Evolutionary conservation across 441 rosid species (phyloP), one percentile per base, ranked within the genome.

Genomic region (Viola pubescens): DNA sequence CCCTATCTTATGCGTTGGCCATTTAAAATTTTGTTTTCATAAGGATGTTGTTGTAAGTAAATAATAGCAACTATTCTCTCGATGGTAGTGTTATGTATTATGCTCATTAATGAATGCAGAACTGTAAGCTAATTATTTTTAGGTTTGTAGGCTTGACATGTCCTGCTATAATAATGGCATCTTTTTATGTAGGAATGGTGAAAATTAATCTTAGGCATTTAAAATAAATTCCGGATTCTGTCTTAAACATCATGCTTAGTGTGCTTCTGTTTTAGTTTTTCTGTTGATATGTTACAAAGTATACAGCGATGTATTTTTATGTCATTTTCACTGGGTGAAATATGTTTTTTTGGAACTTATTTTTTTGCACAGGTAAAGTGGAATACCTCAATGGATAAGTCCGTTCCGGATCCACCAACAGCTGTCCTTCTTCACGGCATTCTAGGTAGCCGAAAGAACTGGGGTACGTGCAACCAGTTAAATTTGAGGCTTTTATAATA

Each of bases 401-500:
- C 91, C 48, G 71, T 75, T 56, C 85, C 87, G 7, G 94, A 92
- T 54, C 86, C 96, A 58, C 98, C 97, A 13, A 92, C 97, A 0
- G 98, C 98, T 37, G 85, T 92, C 59, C 94, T 92, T 72, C 50
- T 92, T 71, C 98, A 92, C 52, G 98, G 98, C 39, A 92, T 92
- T 63, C 73, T 92, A 14, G 98, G 98, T 52, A 71, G 96, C 72
- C 71, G 91, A 61, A 92, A 92, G 70, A 92, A 92, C 63, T 92
- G 94, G 97, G 89, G 98, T 92, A 70, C 60, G 87, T 72, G 10
- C 48, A 5, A 3, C 41, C 1, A 6, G 39, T 56, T 54, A 13
- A 7, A 48, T 56, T 56, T 54, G 50, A 52, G 44, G 55, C 50
- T 26, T 12, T 43, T 13, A 16, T 48, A 12, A 45, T 37, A 26